These are phyloP conservation scores for Solioccasus polychromus DNA, from an alignment of 768 basidiomycete species.

Conservation along the genomic window DNA sequence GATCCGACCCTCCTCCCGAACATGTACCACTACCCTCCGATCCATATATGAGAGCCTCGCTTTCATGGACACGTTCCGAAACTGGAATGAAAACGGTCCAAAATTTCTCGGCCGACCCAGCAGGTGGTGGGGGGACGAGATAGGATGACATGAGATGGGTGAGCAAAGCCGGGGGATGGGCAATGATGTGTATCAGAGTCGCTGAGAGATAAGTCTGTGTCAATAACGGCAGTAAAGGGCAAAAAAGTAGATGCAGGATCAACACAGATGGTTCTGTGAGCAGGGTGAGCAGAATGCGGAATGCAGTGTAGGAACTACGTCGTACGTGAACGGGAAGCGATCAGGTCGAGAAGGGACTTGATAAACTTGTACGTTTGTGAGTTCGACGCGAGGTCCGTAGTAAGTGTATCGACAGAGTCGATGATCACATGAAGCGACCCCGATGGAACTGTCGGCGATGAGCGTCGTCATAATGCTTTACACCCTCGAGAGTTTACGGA, in stretches of 20 bases:
- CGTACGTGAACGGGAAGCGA: constrained; percentile 52
- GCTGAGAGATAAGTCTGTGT: constrained; percentile 62
- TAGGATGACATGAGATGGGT: constrained; percentile 67
- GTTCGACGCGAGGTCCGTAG: constrained; percentile 53
- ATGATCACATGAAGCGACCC: constrained; percentile 61
- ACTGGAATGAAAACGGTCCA: constrained; percentile 76
- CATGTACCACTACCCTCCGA: constrained; percentile 46
- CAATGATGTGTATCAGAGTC: constrained; percentile 58
- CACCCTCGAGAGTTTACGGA: constrained; percentile 11
- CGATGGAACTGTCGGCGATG: constrained; percentile 32
- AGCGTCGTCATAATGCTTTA: not conserved
- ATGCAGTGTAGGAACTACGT: constrained; percentile 14
- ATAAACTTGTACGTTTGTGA: constrained; percentile 54
- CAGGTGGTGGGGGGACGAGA: constrained; percentile 67
- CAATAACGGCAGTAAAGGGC: constrained; percentile 52
- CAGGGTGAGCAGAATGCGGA: constrained; percentile 7
- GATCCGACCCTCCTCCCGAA: constrained; percentile 32
- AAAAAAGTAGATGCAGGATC: constrained; percentile 53
- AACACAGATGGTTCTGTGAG: constrained; percentile 52
- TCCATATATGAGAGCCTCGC: constrained; percentile 60
- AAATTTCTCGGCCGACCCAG: constrained; percentile 64
- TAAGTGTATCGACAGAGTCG: constrained; percentile 69
- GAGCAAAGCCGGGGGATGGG: constrained; percentile 71
- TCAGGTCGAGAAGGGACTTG: constrained; percentile 40
- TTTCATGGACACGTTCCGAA: constrained; percentile 58